A percentile compares a stretch with the other conserved stretches of the same genome.
Evolutionary conservation across 768 basidiomycete species (phyloP).

Genomic region (Mycena amicta): DNA sequence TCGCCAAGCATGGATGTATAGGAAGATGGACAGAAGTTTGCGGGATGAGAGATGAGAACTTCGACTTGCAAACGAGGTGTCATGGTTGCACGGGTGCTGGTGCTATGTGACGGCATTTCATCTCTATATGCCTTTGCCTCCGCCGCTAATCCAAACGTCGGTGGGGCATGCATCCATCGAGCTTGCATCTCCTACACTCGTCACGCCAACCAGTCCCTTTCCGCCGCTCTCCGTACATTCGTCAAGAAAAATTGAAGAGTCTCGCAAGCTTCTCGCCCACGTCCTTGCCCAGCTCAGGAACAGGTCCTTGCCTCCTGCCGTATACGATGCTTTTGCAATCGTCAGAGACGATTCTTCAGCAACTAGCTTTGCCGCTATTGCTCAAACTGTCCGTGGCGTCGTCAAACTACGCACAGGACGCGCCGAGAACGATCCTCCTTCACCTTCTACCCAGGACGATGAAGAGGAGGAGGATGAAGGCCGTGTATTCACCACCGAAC

Average conservation of each 20-base stretch:
- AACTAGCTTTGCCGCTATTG: conserved; percentile 42
- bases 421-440: conserved; percentile 25
- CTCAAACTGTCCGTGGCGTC: conserved; percentile 47
- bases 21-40: background rate
- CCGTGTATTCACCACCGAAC: conserved; percentile 60
- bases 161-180: conserved; percentile 18
- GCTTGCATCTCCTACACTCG: too few species aligned
- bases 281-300: conserved; percentile 64
- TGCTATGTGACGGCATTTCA: background rate
- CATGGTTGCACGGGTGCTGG: too few species aligned
- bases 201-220: conserved; percentile 27
- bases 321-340: conserved; percentile 45
- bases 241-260: too few species aligned
- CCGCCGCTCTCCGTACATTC: too few species aligned
- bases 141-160: background rate
- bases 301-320: conserved; percentile 55
- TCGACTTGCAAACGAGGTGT: too few species aligned
- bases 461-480: conserved; percentile 53
- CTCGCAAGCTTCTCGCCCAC: conserved; percentile 68
- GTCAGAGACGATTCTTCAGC: conserved; percentile 28
- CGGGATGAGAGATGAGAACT: background rate
- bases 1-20: background rate
- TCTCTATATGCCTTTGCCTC: background rate
- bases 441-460: conserved; percentile 32
- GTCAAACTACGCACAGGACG: conserved; percentile 39